Evolutionary conservation across 129 eudicot genomes (phyloP).

Genomic region (Flaveria sonorensis): DNA sequence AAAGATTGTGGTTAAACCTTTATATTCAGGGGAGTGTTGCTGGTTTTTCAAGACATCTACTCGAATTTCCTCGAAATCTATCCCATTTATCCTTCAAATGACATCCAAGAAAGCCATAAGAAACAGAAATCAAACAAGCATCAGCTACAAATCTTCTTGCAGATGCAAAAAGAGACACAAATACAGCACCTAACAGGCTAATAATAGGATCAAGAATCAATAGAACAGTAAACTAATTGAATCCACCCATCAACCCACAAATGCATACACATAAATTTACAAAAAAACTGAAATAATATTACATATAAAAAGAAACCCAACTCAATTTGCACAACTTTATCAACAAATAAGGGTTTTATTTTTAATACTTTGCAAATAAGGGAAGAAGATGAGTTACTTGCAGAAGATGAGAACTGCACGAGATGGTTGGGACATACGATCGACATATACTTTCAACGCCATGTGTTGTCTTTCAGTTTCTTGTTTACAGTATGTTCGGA

Average conservation of each 20-base stretch:
- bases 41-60: conserved; percentile 47
- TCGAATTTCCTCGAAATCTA: conserved; percentile 62
- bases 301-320: neutral
- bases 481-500: neutral
- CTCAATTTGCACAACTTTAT: conserved; percentile 10
- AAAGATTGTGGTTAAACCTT: conserved; percentile 37
- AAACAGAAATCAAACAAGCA: conserved; percentile 2
- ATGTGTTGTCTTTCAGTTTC: conserved; percentile 22
- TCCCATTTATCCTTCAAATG: conserved; percentile 55
- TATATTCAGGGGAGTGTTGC: conserved; percentile 58
- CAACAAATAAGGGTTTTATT: neutral
- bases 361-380: neutral
- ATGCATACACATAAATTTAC: neutral
- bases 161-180: neutral
- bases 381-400: conserved; percentile 40
- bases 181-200: neutral
- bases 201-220: neutral
- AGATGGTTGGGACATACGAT: conserved; percentile 71
- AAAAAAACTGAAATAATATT: neutral
- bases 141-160: neutral
- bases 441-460: conserved; percentile 59
- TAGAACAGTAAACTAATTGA: conserved; percentile 3
- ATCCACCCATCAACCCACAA: conserved; percentile 6
- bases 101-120: conserved; percentile 18
- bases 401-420: conserved; percentile 70